phyloP scores from a whole-genome alignment of 2,329 filamentous ascomycete genomes.

The Diaporthe longicolla region DNA sequence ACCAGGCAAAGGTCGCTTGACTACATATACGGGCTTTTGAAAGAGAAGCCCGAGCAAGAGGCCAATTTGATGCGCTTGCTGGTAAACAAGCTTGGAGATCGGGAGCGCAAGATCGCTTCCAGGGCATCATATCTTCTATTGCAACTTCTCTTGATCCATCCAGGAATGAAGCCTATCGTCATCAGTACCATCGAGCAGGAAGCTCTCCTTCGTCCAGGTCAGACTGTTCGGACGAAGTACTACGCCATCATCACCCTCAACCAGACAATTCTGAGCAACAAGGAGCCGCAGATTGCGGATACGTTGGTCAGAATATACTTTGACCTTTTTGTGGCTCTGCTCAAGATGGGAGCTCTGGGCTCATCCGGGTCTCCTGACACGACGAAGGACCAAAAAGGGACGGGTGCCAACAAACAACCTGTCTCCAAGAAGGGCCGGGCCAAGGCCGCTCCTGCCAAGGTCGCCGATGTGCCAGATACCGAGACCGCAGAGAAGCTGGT shows the following conservation, averaged over 20 bases:
- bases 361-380: conserved; percentile 58
- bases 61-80: conserved; percentile 91
- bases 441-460: conserved; percentile 50
- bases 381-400: conserved; percentile 56
- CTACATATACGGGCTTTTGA: conserved; percentile 91
- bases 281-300: conserved; percentile 85
- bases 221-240: conserved; percentile 91
- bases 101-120: conserved; percentile 94
- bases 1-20: conserved; percentile 89
- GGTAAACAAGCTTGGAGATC: conserved; percentile 97
- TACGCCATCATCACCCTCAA: conserved; percentile 97
- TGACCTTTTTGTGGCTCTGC: conserved; percentile 83
- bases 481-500: conserved; percentile 92
- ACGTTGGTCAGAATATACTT: conserved; percentile 93
- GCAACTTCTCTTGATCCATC: conserved; percentile 89
- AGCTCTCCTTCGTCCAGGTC: conserved; percentile 86
- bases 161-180: conserved; percentile 92
- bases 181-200: conserved; percentile 89
- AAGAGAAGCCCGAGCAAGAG: conserved; percentile 97
- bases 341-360: conserved; percentile 72
- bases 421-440: conserved; percentile 48
- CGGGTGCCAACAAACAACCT: conserved; percentile 52
- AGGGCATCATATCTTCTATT: conserved; percentile 93
- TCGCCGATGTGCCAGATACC: conserved; percentile 62
- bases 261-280: conserved; percentile 91